Evolutionary conservation across 805 yeast genomes (phyloP), one percentile per base, ranked within the genome.

Genomic region (Yamadazyma ubonensis): DNA sequence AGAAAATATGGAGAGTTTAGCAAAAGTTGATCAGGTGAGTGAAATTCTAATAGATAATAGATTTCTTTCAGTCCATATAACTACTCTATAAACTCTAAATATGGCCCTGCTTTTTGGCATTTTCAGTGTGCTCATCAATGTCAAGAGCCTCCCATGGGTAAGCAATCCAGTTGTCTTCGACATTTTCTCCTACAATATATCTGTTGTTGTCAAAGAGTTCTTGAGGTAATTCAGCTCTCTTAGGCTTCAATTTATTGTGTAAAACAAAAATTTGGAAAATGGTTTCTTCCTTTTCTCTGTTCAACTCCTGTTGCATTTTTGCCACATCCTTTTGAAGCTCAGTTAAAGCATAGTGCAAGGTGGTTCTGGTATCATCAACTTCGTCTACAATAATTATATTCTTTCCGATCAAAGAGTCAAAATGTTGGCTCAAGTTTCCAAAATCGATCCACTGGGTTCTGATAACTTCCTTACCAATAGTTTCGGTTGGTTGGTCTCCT

Each of bases 381-480:
- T 87, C 96, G 61, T 87, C 96, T 25, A 87, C 93, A 53, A 87
- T 85, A 49, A 87, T 65, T 27, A 87, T 73, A 57, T 80, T 81
- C 64, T 86, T 87, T 51, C 95, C 95, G 43, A 87, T 81, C 46
- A 87, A 71, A 33, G 86, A 81, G 50, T 82, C 85, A 49, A 82
- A 79, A 62, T 81, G 86, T 61, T 78, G 71, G 36, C 71, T 74
- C 38, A 85, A 67, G 35, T 85, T 78, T 49, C 85, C 81, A 62
- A 86, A 85, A 57, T 87, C 95, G 33, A 87, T 74, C 96, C 96
- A 87, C 67, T 87, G 96, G 17, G 95, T 87, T 60, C 95, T 79
- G 27, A 86, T 70, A 34, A 87, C 95, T 63, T 87, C 90, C 52
- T 79, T 78, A 36, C 95, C 95, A 42, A 82, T 82, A 15, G 39